These are phyloP conservation scores for Yamadazyma diospyri DNA, from an alignment of 1,139 yeast genomes.

Conservation along the genomic window DNA sequence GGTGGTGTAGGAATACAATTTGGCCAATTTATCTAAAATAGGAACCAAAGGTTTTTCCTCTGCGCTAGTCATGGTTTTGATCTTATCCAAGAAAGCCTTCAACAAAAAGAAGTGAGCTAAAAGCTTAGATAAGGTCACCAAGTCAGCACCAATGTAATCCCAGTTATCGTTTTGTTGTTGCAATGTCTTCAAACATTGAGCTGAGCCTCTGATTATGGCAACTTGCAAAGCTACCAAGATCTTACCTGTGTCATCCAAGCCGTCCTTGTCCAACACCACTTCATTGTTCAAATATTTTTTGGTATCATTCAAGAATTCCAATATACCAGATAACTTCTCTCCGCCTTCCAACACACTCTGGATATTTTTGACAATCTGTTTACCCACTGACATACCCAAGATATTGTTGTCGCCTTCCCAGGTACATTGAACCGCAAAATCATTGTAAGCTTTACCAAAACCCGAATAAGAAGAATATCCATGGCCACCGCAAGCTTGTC, in stretches of 20 bases:
- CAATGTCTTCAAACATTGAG: constrained; percentile 29
- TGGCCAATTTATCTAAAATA: constrained; percentile 25
- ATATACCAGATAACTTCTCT: constrained; percentile 31
- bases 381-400: constrained; percentile 45
- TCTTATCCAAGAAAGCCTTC: constrained; percentile 27
- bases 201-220: constrained; percentile 37
- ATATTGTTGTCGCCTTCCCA: constrained; percentile 55
- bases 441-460: constrained; percentile 46
- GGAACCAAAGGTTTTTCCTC: constrained; percentile 24
- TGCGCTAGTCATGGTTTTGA: constrained; percentile 21
- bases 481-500: constrained; percentile 54
- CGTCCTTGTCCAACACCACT: constrained; percentile 26
- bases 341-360: constrained; percentile 29
- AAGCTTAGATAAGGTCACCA: constrained; percentile 58
- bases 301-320: constrained; percentile 36
- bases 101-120: constrained; percentile 38
- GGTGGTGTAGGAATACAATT: constrained; percentile 26
- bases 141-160: constrained; percentile 54
- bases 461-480: constrained; percentile 48
- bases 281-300: constrained; percentile 24
- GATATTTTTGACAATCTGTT: constrained; percentile 44
- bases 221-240: constrained; percentile 41
- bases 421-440: constrained; percentile 51
- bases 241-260: constrained; percentile 29
- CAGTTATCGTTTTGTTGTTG: constrained; percentile 30